phyloP scores from a whole-genome alignment of 768 basidiomycete genomes.

The Ephemerocybe angulata region DNA sequence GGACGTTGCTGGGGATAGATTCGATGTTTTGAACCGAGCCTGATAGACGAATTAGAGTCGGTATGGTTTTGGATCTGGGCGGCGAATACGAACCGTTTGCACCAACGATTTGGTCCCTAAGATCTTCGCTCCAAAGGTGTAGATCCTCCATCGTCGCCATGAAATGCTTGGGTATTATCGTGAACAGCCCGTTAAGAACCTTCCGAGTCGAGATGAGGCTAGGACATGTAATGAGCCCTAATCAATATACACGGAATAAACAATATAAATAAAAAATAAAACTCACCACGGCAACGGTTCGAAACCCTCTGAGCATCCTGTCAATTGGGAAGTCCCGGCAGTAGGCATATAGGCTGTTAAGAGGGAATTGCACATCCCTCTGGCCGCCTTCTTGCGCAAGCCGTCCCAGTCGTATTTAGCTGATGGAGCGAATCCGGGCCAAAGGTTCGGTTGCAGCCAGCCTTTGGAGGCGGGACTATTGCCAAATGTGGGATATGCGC shows the following conservation, averaged over 20 bases:
- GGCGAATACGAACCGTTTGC: background rate
- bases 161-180: background rate
- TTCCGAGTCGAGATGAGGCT: background rate
- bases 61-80: too few species aligned
- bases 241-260: too few species aligned
- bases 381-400: conserved; percentile 55
- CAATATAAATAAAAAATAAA: background rate
- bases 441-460: background rate
- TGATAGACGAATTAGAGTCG: background rate
- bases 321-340: conserved; percentile 78
- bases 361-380: conserved; percentile 73
- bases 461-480: conserved; percentile 51
- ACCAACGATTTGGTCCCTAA: background rate
- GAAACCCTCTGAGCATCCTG: conserved; percentile 84
- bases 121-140: conserved; percentile 24
- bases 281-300: conserved; percentile 37
- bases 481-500: conserved; percentile 60
- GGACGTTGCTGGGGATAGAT: background rate
- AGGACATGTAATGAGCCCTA: too few species aligned
- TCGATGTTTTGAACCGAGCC: background rate
- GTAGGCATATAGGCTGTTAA: conserved; percentile 86
- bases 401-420: background rate
- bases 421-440: background rate
- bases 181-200: conserved; percentile 35
- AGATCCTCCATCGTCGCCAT: background rate